A percentile compares a stretch with the other conserved stretches of the same genome.
phyloP scores from a whole-genome alignment of 768 basidiomycete genomes.

The Hypholoma sublateritium region DNA sequence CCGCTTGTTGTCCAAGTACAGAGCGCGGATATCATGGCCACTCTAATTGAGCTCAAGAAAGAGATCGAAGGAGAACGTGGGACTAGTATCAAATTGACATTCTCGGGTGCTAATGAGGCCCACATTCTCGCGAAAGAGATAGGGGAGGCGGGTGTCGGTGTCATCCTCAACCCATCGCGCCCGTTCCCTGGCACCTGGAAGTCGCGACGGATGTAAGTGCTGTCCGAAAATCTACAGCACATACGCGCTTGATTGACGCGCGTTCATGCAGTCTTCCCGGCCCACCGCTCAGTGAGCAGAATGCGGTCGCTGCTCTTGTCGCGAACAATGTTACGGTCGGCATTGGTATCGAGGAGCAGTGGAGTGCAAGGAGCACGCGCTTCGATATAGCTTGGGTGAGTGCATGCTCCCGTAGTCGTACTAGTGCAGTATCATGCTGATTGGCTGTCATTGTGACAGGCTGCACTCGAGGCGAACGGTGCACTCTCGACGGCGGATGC shows the following conservation, averaged over 20 bases:
- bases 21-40: constrained; percentile 71
- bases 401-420: neutral
- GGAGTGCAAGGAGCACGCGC: constrained; percentile 65
- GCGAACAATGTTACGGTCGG: constrained; percentile 70
- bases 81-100: constrained; percentile 44
- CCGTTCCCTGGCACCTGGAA: constrained; percentile 76
- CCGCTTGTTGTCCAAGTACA: constrained; percentile 62
- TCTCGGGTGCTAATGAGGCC: constrained; percentile 63
- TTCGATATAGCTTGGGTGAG: constrained; percentile 79
- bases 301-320: constrained; percentile 52
- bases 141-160: constrained; percentile 63
- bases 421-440: neutral
- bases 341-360: constrained; percentile 55
- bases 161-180: constrained; percentile 65
- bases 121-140: constrained; percentile 74
- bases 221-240: neutral
- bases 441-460: constrained; percentile 7
- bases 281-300: constrained; percentile 47
- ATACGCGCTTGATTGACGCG: neutral
- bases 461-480: constrained; percentile 20
- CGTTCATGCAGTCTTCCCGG: constrained; percentile 34
- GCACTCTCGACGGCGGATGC: constrained; percentile 31
- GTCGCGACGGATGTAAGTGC: constrained; percentile 50
- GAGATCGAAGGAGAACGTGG: constrained; percentile 52
- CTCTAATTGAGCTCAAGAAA: constrained; percentile 60